Evolutionary conservation across 257 asterid species (phyloP).

Genomic region (Mitragyna speciosa): DNA sequence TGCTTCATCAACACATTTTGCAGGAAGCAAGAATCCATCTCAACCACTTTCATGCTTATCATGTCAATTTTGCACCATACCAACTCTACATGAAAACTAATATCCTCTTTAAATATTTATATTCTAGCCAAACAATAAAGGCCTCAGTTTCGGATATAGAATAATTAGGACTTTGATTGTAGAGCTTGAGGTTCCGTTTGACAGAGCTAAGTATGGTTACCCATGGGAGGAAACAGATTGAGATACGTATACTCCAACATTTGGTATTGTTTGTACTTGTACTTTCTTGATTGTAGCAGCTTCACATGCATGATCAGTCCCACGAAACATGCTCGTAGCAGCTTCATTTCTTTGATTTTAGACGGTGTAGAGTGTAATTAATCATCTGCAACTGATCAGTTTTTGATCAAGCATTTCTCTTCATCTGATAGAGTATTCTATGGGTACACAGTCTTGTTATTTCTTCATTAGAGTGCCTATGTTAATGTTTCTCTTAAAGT

Average conservation of each 20-base stretch:
- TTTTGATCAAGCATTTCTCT: background rate
- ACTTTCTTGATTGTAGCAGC: background rate
- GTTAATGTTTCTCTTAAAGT: slow-evolving; percentile 3
- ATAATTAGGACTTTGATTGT: no score
- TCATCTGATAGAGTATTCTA: background rate
- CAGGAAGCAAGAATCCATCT: background rate
- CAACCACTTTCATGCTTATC: background rate
- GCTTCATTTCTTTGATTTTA: background rate
- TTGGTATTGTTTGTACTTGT: no score
- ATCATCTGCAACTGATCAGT: background rate
- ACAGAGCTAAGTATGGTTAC: no score
- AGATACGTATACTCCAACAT: no score
- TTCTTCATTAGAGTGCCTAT: background rate
- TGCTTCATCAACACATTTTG: background rate
- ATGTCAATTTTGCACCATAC: background rate
- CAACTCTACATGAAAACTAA: background rate
- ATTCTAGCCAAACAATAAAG: background rate
- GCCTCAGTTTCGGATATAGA: no score
- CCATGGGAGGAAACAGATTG: no score
- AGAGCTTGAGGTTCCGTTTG: no score
- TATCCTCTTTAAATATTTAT: no score
- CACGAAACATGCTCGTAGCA: background rate
- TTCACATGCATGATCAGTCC: background rate
- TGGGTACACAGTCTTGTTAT: background rate
- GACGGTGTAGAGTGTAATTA: background rate